Percentiles rank a stretch among this genome's conserved stretches.
Evolutionary conservation across 495 filamentous ascomycete genomes (phyloP).

Genomic region (Astrothelium macrocarpum): DNA sequence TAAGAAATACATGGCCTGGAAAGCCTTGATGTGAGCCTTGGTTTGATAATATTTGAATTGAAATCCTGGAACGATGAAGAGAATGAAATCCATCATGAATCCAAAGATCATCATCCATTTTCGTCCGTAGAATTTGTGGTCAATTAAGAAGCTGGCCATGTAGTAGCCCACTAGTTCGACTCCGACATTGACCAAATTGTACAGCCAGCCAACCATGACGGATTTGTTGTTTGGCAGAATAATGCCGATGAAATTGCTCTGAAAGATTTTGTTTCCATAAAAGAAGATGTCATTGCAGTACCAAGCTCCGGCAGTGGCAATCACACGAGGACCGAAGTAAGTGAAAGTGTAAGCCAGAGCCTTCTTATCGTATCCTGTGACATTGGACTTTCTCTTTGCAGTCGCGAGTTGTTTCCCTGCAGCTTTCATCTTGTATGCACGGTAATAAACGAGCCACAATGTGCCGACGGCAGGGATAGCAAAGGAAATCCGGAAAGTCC

Average conservation of each 20-base stretch:
- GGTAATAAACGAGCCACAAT: slow-evolving; percentile 86
- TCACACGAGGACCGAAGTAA: slow-evolving; percentile 69
- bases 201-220: slow-evolving; percentile 74
- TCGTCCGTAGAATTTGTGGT: slow-evolving; percentile 85
- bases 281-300: slow-evolving; percentile 94
- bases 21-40: slow-evolving; percentile 55
- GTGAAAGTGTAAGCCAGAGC: slow-evolving; percentile 65
- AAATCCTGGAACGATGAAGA: slow-evolving; percentile 80
- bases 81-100: slow-evolving; percentile 77
- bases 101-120: slow-evolving; percentile 88
- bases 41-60: slow-evolving; percentile 67
- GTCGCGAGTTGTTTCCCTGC: slow-evolving; percentile 61
- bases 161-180: slow-evolving; percentile 82
- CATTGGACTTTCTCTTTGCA: slow-evolving; percentile 72
- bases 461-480: slow-evolving; percentile 78
- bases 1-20: slow-evolving; percentile 91
- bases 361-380: slow-evolving; percentile 79
- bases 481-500: slow-evolving; percentile 78
- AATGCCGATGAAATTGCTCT: slow-evolving; percentile 71
- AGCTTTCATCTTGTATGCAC: slow-evolving; percentile 76
- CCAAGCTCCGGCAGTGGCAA: slow-evolving; percentile 81
- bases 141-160: slow-evolving; percentile 65
- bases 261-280: slow-evolving; percentile 97
- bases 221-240: slow-evolving; percentile 52
- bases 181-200: slow-evolving; percentile 76